Evolutionary conservation across 768 basidiomycete species (phyloP), one percentile per base, ranked within the genome.

Genomic region (Scleroderma bovista): DNA sequence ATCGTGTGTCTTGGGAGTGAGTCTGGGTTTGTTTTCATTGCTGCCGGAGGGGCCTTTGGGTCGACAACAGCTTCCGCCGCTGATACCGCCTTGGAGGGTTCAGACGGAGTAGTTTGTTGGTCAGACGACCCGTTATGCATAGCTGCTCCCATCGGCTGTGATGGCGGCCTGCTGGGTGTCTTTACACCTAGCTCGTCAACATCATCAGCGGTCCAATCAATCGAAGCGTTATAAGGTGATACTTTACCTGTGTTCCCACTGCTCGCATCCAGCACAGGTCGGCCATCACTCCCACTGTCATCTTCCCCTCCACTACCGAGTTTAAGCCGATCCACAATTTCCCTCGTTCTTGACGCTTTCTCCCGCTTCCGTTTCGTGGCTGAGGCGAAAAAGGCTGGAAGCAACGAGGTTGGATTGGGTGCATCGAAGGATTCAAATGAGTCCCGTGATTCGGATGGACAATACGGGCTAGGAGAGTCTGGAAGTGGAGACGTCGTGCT

Each of bases 311-410:
- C 39, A 31, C 24, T 44, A 44, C 24, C 38, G 23, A 41, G 47
- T n/a, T 34, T 46, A 33, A 64, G n/a, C 34, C 52, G 55, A 46
- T 64, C 62, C 1, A 64, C 59, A 33, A 64, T 65, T 51, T 65
- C 62, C n/a, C 63, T 58, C 51, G 62, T 64, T 37, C 59, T 52
- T 23, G 63, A 64, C 10, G 51, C 15, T 52, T 54, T 63, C 52
- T 63, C n/a, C 54, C 55, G 65, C 52, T 64, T 64, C 12, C 38
- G 47, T 39, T 47, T 47, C 16, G 32, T 34, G 37, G 58, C 19
- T 16, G 57, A 57, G 13, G 60, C 50, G 12, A 64, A 44, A 47
- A 64, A 64, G 0, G 63, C 58, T 24, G 63, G 62, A 19, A 64
- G 56, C 16, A 63, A 15, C 0, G 58, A 52, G 12, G 56, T 56